Conservation (phyloP, 2,329 filamentous ascomycete genomes). For the Aspergillus sp. region DNA sequence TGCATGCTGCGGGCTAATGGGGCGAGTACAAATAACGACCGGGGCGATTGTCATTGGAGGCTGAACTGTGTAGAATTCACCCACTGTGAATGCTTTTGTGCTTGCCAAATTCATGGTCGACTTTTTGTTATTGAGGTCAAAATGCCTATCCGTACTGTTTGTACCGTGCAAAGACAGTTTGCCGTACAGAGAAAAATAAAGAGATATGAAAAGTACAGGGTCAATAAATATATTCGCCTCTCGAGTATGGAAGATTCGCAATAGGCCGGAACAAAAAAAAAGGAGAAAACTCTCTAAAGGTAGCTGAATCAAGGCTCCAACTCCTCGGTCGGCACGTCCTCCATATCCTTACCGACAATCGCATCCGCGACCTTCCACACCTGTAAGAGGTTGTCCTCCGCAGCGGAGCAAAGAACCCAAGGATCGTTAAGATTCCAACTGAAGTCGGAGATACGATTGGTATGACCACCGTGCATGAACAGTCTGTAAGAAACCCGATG, state of each 20-base stretch:
- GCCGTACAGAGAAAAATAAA: not conserved
- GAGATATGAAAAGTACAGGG: not conserved
- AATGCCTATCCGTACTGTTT: not conserved
- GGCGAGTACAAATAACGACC: not conserved
- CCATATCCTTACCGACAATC: constrained; percentile 75
- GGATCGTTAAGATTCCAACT: constrained; percentile 97
- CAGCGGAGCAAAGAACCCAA: constrained; percentile 93
- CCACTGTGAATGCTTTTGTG: no score
- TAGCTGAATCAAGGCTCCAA: constrained; percentile 56
- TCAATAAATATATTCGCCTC: not conserved
- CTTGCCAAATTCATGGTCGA: no score
- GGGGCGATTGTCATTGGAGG: not conserved
- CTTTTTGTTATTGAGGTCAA: not conserved
- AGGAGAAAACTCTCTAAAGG: not conserved
- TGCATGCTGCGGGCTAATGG: constrained; percentile 3
- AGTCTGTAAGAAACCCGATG: constrained; percentile 53
- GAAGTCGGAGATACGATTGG: constrained; percentile 94
- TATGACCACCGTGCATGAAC: constrained; percentile 99
- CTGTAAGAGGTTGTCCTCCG: constrained; percentile 95
- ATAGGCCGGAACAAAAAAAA: not conserved
- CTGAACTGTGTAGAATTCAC: not conserved
- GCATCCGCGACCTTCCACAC: constrained; percentile 86
- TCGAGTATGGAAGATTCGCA: not conserved
- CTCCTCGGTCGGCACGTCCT: constrained; percentile 74
- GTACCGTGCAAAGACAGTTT: not conserved